Conservation (phyloP, 73 alveolate genomes). For the Paramecium sonneborni region DNA sequence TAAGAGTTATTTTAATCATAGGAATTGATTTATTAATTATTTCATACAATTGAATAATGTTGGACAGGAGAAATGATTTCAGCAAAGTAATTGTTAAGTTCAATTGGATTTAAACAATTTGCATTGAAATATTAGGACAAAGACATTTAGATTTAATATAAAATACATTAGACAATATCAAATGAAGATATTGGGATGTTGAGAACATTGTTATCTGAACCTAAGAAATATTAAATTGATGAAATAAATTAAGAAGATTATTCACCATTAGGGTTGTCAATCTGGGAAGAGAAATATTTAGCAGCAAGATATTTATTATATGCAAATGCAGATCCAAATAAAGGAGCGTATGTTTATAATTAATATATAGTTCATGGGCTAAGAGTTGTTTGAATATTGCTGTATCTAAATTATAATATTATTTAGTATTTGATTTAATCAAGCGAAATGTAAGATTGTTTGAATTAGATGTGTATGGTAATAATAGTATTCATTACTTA, state of each 20-base stretch:
- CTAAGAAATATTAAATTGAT: not conserved
- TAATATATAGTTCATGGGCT: slow-evolving; percentile 7
- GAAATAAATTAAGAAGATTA: slow-evolving; percentile 11
- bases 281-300: slow-evolving; percentile 48
- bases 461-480: slow-evolving; percentile 5
- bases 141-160: not conserved
- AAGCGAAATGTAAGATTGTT: not conserved
- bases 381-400: slow-evolving; percentile 25
- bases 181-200: slow-evolving; percentile 47
- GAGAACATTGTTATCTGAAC: not conserved
- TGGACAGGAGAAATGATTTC: not conserved
- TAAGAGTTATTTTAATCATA: slow-evolving; percentile 24
- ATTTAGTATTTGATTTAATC: slow-evolving; percentile 47
- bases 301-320: slow-evolving; percentile 43
- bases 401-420: slow-evolving; percentile 40
- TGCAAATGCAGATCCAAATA: slow-evolving; percentile 53
- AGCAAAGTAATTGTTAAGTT: not conserved
- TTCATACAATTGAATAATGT: not conserved
- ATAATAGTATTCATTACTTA: slow-evolving; percentile 39
- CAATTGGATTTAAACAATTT: not conserved
- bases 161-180: slow-evolving; percentile 30
- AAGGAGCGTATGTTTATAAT: slow-evolving; percentile 53
- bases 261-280: slow-evolving; percentile 42
- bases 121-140: not conserved
- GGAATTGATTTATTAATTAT: not conserved